Base-by-base conservation (phyloP, 768 basidiomycete genomes). In the Xerocomus potaroensis region DNA sequence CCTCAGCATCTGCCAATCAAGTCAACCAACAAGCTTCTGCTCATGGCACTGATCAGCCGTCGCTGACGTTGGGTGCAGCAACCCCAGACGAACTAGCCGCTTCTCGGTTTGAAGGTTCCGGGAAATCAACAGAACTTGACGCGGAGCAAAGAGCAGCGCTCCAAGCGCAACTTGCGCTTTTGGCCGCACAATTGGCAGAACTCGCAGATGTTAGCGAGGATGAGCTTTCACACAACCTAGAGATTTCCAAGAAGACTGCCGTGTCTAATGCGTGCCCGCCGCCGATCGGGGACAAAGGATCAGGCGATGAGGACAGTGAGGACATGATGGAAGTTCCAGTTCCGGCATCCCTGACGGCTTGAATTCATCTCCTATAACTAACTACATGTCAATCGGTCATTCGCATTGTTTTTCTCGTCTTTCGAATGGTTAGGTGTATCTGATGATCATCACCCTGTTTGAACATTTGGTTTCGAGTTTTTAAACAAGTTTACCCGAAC, bases 111-210 rank as follows among this genome's bases (percentile, higher is more conserved):
- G 54, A 48, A 11, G 47, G 50, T 22, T 32, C 32, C 35, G 49
- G 41, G 39, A 50, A 42, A 38, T 39, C 54, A 29, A 47, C 57
- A 23, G 63, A 62, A 31, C 63, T 72, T 5, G 63, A 68, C 23
- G 69, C 70, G 34, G 69, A 73, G 43, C 70, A 77, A 37, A 74
- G 87, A 15, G 84, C 86, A 29, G 78, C 81, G 43, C 62, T 89
- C 43, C 87, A 88, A 57, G 84, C 83, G 1, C 84, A 84, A 53
- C 71, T 89, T 35, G 85, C 81, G 3, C 71, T 89, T 24, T 61
- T 89, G 45, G 84, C 86, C 5, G 83, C 81, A 1, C 87, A 89
- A 57, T 61, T 90, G 21, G 76, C 78, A 21, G 87, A 87, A 60
- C 70, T 87, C 38, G 80, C 77, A 12, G 76, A 79, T 42, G 67